These are phyloP conservation scores for Serendipita sp. DNA, from an alignment of 768 basidiomycete species.

Conservation along the genomic window DNA sequence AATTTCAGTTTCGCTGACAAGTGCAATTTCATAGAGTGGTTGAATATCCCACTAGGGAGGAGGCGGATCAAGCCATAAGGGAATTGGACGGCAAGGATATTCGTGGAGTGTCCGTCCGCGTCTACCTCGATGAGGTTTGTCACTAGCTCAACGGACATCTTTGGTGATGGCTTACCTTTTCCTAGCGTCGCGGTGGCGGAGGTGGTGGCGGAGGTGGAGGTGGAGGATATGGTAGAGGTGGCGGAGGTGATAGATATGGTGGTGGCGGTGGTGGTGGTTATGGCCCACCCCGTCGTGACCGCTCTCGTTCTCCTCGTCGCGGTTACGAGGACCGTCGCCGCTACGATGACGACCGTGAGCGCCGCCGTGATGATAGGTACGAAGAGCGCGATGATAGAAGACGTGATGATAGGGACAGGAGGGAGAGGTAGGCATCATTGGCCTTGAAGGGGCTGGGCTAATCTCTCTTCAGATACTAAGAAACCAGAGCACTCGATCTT, in stretches of 20 bases:
- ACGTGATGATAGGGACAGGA: conserved; percentile 38
- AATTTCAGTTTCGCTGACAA: neutral
- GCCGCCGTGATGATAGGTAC: conserved; percentile 20
- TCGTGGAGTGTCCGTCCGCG: conserved; percentile 63
- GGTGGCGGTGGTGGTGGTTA: conserved; percentile 7
- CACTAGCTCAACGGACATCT: conserved; percentile 3
- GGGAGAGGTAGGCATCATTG: neutral
- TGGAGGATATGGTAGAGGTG: neutral
- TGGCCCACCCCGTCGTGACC: conserved; percentile 41
- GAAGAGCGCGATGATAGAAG: conserved; percentile 44
- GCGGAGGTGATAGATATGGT: neutral
- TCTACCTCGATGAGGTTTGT: conserved; percentile 39
- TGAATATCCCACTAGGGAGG: conserved; percentile 75
- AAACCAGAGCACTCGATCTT: too few relatives aligned
- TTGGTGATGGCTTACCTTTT: neutral
- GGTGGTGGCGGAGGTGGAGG: conserved; percentile 11
- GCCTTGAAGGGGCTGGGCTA: too few relatives aligned
- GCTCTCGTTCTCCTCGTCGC: conserved; percentile 60
- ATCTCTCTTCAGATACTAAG: too few relatives aligned
- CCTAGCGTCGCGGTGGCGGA: conserved; percentile 10
- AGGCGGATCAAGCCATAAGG: conserved; percentile 86
- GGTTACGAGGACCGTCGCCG: conserved; percentile 78
- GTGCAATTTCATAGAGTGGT: conserved; percentile 42
- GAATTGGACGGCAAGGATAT: conserved; percentile 76
- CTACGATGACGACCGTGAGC: conserved; percentile 45